Percentiles rank a stretch among this genome's conserved stretches.
These are phyloP conservation scores for Paracamarosporium sp. DNA, from an alignment of 2,329 filamentous ascomycete genomes.

Conservation along the genomic window DNA sequence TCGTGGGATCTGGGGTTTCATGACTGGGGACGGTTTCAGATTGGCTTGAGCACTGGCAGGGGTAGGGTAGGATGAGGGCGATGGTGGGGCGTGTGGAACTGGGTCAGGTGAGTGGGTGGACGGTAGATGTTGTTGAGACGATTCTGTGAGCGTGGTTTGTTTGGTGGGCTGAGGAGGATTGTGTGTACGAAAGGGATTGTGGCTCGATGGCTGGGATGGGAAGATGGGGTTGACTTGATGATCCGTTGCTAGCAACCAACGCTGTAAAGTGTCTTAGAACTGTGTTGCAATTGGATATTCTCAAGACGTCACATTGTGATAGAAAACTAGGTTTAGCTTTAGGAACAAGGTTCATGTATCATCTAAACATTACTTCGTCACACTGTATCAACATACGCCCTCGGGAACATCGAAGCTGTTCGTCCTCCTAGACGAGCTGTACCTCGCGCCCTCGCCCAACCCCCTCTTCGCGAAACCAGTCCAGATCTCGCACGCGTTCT, in stretches of 20 bases:
- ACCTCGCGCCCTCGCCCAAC: constrained; percentile 50
- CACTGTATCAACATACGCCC: neutral
- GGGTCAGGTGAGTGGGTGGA: neutral
- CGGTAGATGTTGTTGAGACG: neutral
- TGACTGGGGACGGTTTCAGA: constrained; percentile 2
- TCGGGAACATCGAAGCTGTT: constrained; percentile 32
- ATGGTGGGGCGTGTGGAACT: neutral
- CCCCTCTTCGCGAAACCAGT: constrained; percentile 64
- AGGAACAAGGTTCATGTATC: too few relatives aligned
- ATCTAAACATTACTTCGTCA: neutral
- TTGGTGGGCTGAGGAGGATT: too few relatives aligned
- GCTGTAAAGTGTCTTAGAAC: too few relatives aligned
- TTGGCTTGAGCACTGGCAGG: neutral
- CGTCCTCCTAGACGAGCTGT: constrained; percentile 23
- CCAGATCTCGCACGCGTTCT: constrained; percentile 62
- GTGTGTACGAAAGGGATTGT: too few relatives aligned
- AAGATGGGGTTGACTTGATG: too few relatives aligned
- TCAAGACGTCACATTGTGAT: too few relatives aligned
- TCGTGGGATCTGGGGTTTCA: neutral
- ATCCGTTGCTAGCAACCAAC: too few relatives aligned
- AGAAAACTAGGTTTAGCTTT: too few relatives aligned
- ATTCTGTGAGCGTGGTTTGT: neutral
- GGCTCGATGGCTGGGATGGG: too few relatives aligned
- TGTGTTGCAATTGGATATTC: too few relatives aligned
- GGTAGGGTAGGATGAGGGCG: neutral